These are phyloP conservation scores for Scalesia atractyloides DNA, from an alignment of 129 eudicot genomes.

Conservation along the genomic window DNA sequence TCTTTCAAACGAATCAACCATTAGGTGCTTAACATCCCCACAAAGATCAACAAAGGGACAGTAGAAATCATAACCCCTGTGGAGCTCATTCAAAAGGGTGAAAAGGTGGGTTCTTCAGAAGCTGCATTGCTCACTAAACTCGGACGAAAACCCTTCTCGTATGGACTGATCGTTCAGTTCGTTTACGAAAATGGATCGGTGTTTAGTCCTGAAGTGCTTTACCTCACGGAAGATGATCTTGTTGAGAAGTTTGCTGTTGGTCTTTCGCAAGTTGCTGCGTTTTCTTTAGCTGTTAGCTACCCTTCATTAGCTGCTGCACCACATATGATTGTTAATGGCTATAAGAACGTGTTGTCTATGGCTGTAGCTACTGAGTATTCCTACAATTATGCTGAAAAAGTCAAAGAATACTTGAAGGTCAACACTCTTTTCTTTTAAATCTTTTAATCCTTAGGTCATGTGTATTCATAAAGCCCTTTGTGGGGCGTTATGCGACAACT, in stretches of 20 bases:
- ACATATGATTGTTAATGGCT: constrained; percentile 54
- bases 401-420: constrained; percentile 58
- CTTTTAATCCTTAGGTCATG: not conserved
- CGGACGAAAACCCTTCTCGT: constrained; percentile 60
- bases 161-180: constrained; percentile 44
- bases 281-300: constrained; percentile 45
- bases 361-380: constrained; percentile 55
- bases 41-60: constrained; percentile 77
- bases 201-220: constrained; percentile 53
- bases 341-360: constrained; percentile 54
- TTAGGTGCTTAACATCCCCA: constrained; percentile 72
- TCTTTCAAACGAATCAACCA: not conserved
- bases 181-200: constrained; percentile 58
- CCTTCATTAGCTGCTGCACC: constrained; percentile 62
- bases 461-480: too few relatives aligned
- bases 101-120: constrained; percentile 74
- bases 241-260: constrained; percentile 46
- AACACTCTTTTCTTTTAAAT: not conserved
- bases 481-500: too few relatives aligned
- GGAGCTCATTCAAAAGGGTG: constrained; percentile 67
- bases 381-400: constrained; percentile 53
- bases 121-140: constrained; percentile 63
- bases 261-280: constrained; percentile 34
- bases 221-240: constrained; percentile 58
- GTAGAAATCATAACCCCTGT: constrained; percentile 68